Conservation (phyloP, 108 stramenopile species). For the Skeletonema tropicum region DNA sequence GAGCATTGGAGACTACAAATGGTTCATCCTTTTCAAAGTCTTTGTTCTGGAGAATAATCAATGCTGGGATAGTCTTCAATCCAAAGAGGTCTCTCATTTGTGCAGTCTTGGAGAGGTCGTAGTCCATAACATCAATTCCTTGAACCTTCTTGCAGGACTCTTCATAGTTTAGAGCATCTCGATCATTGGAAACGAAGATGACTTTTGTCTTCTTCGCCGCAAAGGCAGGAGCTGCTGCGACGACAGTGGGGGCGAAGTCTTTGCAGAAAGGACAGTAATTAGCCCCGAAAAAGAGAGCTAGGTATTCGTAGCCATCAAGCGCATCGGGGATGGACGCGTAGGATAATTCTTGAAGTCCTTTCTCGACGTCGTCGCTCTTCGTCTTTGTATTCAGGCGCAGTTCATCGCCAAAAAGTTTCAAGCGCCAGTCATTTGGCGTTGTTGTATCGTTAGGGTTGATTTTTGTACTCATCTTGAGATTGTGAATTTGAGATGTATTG, state of each 20-base stretch:
- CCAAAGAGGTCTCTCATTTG: constrained; percentile 55
- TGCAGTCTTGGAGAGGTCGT: constrained; percentile 36
- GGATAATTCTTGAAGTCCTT: constrained; percentile 1
- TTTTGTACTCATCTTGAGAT: constrained; percentile 13
- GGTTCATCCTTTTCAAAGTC: constrained; percentile 33
- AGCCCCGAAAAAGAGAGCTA: constrained; percentile 51
- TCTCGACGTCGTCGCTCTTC: neutral
- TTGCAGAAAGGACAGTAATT: constrained; percentile 58
- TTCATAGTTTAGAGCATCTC: constrained; percentile 42
- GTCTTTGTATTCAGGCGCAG: constrained; percentile 26
- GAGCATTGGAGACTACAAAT: constrained; percentile 33
- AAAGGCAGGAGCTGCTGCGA: constrained; percentile 3
- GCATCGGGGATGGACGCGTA: constrained; percentile 19
- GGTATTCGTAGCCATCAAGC: constrained; percentile 28
- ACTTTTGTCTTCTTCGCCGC: constrained; percentile 45
- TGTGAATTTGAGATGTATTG: neutral
- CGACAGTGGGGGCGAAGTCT: constrained; percentile 48
- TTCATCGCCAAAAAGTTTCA: constrained; percentile 30
- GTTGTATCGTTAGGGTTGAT: neutral
- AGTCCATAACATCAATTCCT: constrained; percentile 60
- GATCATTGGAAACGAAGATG: constrained; percentile 55
- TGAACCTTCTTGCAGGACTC: constrained; percentile 23
- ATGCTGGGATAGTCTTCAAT: constrained; percentile 50
- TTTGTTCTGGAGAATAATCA: constrained; percentile 47
- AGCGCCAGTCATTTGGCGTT: constrained; percentile 20